Evolutionary conservation across 2,329 filamentous ascomycete genomes (phyloP).

Genomic region (Aspergillus sp.): DNA sequence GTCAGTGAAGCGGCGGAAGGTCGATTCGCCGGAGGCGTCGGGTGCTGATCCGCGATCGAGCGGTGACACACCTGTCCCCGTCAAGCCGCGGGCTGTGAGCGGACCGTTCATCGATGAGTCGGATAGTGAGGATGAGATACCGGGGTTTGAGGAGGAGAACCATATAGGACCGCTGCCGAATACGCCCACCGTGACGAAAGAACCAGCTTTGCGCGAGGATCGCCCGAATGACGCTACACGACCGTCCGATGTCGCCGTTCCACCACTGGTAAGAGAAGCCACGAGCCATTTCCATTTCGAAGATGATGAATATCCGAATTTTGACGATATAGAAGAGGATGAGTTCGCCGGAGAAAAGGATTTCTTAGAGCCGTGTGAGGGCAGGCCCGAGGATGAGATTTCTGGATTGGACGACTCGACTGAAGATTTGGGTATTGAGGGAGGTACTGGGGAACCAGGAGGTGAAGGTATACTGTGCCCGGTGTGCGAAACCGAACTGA

Average conservation of each 20-base stretch:
- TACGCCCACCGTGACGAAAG: constrained; percentile 9
- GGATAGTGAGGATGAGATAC: constrained; percentile 52
- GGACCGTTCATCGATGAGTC: constrained; percentile 46
- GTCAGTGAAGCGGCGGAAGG: constrained; percentile 33
- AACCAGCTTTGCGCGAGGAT: background rate
- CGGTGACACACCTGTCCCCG: constrained; percentile 2
- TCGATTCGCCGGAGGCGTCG: constrained; percentile 17
- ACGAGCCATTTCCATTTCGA: constrained; percentile 43
- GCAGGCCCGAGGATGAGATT: constrained; percentile 28
- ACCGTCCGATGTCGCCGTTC: constrained; percentile 25
- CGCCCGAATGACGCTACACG: constrained; percentile 10
- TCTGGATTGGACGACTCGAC: constrained; percentile 24
- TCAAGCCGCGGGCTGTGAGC: constrained; percentile 17
- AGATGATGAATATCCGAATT: constrained; percentile 50
- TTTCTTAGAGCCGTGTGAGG: constrained; percentile 52
- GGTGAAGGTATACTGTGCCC: constrained; percentile 58
- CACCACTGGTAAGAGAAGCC: constrained; percentile 50
- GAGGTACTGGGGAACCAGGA: constrained; percentile 15
- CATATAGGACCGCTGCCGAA: background rate
- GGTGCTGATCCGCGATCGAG: constrained; percentile 1
- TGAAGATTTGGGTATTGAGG: constrained; percentile 14
- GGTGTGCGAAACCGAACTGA: constrained; percentile 68
- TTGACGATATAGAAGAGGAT: constrained; percentile 61
- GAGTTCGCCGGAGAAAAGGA: constrained; percentile 62
- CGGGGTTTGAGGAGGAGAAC: constrained; percentile 16